Evolutionary conservation across 805 yeast genomes (phyloP).

Genomic region (Candida loeiensis): DNA sequence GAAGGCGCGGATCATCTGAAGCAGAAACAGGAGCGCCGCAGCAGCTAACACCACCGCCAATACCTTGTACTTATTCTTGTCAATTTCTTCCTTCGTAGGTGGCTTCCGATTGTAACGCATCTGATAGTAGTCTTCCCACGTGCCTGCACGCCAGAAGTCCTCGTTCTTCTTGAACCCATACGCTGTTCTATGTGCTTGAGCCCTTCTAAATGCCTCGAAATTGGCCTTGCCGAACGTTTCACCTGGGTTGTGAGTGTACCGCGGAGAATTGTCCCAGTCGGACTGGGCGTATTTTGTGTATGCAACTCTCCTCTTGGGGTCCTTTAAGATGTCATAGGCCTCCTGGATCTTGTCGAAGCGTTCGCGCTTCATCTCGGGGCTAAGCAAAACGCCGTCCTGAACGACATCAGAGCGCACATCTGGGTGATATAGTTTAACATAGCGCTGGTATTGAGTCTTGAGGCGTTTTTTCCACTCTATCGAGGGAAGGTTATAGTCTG

Average conservation of each 20-base stretch:
- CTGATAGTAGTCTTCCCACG: slow-evolving; percentile 60
- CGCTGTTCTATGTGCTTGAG: slow-evolving; percentile 35
- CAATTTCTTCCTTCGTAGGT: slow-evolving; percentile 38
- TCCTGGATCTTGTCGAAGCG: slow-evolving; percentile 31
- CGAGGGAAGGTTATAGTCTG: slow-evolving; percentile 41
- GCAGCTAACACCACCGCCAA: slow-evolving; percentile 39
- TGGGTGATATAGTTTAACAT: slow-evolving; percentile 79
- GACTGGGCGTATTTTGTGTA: slow-evolving; percentile 25
- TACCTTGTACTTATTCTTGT: slow-evolving; percentile 42
- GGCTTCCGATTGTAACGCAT: slow-evolving; percentile 36
- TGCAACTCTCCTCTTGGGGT: slow-evolving; percentile 44
- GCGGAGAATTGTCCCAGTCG: slow-evolving; percentile 11
- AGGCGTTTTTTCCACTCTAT: slow-evolving; percentile 49
- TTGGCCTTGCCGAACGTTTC: slow-evolving; percentile 12
- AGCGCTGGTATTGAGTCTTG: slow-evolving; percentile 30
- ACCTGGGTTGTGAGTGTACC: slow-evolving; percentile 9
- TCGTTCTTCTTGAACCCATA: slow-evolving; percentile 34
- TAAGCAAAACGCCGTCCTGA: slow-evolving; percentile 28
- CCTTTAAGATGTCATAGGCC: slow-evolving; percentile 44
- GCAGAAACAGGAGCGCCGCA: slow-evolving; percentile 33
- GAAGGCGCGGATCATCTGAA: slow-evolving; percentile 40
- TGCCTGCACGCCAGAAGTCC: slow-evolving; percentile 58
- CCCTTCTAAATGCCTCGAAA: slow-evolving; percentile 35
- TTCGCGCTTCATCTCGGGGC: slow-evolving; percentile 27
- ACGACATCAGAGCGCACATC: slow-evolving; percentile 44